These are phyloP conservation scores for Albizia julibrissin DNA, from an alignment of 306 rosid species.

Conservation along the genomic window DNA sequence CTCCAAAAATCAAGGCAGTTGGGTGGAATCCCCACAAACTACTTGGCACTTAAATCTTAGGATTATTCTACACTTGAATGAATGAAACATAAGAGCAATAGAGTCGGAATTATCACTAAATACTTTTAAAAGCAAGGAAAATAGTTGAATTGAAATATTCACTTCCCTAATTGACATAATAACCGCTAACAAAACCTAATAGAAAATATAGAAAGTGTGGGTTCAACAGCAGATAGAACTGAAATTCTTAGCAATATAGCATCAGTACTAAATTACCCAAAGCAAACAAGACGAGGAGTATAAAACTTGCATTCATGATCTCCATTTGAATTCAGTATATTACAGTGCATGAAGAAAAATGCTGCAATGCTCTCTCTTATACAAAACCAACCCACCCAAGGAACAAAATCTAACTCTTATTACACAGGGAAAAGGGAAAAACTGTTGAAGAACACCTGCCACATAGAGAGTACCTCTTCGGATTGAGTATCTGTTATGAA, in stretches of 20 bases:
- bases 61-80: not conserved
- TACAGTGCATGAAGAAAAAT: not conserved
- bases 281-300: not conserved
- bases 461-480: constrained; percentile 58
- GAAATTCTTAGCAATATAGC: not conserved
- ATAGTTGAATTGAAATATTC: not conserved
- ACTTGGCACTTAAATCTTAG: not conserved
- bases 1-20: not conserved
- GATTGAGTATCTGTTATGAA: constrained; percentile 57
- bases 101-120: not conserved
- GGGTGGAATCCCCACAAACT: not conserved
- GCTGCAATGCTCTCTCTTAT: not conserved
- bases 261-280: not conserved
- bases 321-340: not conserved
- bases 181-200: not conserved
- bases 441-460: constrained; percentile 4
- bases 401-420: not conserved
- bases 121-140: not conserved
- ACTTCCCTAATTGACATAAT: not conserved
- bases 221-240: not conserved
- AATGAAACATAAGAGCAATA: not conserved
- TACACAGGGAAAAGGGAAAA: constrained; percentile 2
- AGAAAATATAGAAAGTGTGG: constrained; percentile 3
- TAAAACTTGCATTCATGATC: not conserved
- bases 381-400: not conserved